A percentile compares a stretch with the other conserved stretches of the same genome.
phyloP scores from a whole-genome alignment of 768 basidiomycete species.

The Favolaschia claudopus region DNA sequence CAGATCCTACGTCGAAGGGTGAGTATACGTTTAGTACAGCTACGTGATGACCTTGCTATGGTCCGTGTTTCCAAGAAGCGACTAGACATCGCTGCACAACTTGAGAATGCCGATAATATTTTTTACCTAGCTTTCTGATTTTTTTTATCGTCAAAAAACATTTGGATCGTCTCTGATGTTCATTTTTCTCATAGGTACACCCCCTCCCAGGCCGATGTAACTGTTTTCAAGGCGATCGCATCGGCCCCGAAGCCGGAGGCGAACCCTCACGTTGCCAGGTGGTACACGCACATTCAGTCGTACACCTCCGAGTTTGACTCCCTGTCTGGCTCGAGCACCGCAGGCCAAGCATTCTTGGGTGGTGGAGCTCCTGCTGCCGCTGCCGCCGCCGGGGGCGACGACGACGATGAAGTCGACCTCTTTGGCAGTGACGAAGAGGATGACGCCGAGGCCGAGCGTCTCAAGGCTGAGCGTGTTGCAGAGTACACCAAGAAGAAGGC shows the following conservation, averaged over 20 bases:
- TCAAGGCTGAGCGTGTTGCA: slow-evolving; percentile 93
- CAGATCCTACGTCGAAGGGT: slow-evolving; percentile 94
- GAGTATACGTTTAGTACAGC: slow-evolving; percentile 43
- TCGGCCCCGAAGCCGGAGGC: slow-evolving; percentile 68
- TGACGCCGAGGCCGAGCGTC: slow-evolving; percentile 82
- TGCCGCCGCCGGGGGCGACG: slow-evolving; percentile 59
- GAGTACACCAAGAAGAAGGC: slow-evolving; percentile 96
- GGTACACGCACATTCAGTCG: slow-evolving; percentile 95
- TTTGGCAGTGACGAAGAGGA: slow-evolving; percentile 88
- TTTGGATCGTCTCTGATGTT: slow-evolving; percentile 22
- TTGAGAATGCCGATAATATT: slow-evolving; percentile 73
- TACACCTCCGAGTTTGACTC: slow-evolving; percentile 79
- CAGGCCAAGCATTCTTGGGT: slow-evolving; percentile 76
- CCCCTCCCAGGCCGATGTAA: slow-evolving; percentile 94
- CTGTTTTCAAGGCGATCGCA: slow-evolving; percentile 83
- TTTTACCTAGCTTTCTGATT: slow-evolving; percentile 44
- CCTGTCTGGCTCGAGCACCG: slow-evolving; percentile 86
- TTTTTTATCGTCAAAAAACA: slow-evolving; percentile 8
- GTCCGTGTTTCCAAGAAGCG: slow-evolving; percentile 98
- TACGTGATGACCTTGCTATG: slow-evolving; percentile 82
- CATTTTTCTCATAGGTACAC: slow-evolving; percentile 69
- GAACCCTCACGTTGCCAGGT: slow-evolving; percentile 81
- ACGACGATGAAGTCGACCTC: slow-evolving; percentile 83
- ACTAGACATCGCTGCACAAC: slow-evolving; percentile 88
- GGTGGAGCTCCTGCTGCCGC: slow-evolving; percentile 53